Base-by-base conservation (phyloP, 2,329 filamentous ascomycete genomes). In the Arachnomyces sp. region DNA sequence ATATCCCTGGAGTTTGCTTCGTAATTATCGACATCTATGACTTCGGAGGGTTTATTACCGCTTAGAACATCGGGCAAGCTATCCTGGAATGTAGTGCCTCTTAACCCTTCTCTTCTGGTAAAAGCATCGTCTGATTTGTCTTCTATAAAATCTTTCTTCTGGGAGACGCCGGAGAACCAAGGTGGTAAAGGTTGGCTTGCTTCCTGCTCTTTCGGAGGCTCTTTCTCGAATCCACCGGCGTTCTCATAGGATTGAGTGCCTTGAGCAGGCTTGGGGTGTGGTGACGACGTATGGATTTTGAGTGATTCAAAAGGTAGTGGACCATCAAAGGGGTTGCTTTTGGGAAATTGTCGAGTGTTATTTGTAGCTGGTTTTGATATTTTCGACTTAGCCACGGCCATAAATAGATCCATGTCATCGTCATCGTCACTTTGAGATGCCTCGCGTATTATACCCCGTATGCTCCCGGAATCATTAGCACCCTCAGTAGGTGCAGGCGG, bases 301-400 rank as follows among this genome's bases (percentile, higher is more conserved):
- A 82, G 65, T 37, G 74, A 90, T 51, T 94, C 88, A 54, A 98
- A 98, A 0, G 92, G 92, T 4, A 98, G 63, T 0, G 89, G 87
- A 0, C 90, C 90, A 48, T 77, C 77, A 54, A 94, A 84, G 2
- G 77, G 71, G 50, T 79, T 77, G 28, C 73, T 68, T 36, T 76
- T 79, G 7, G 72, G 59, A n/a, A 62, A 54, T 2, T 66, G 53
- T 14, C 65, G 57, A 3, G 54, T 17, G 58, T 48, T 59, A 56
- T 54, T 46, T 11, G 48, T 50, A 20, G 48, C 50, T 31, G 71
- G 72, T 55, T 78, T 76, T 43, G 72, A 69, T 49, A 74, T 76
- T 43, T 82, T 79, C 14, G 84, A 83, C 46, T 81, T 82, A 7
- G 81, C 79, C 36, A 95, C 62, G 1, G 86, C 81, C 25, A 84